Percentiles rank a stretch among this genome's conserved stretches.
phyloP scores from a whole-genome alignment of 2,329 filamentous ascomycete genomes.

The Colletotrichum higginsianum region DNA sequence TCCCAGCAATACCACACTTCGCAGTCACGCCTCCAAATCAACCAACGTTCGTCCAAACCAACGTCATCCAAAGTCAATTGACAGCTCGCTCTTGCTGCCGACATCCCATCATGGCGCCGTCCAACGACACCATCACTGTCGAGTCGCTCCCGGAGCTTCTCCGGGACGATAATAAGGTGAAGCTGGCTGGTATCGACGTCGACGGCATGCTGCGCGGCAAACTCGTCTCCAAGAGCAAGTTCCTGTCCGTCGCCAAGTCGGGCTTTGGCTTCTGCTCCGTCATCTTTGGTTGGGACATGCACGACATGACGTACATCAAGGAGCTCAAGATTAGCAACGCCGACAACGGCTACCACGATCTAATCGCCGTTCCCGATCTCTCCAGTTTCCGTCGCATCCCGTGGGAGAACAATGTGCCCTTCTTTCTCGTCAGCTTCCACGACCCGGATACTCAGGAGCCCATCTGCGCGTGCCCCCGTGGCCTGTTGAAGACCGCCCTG shows the following conservation, averaged over 20 bases:
- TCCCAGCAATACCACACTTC: conserved; percentile 7
- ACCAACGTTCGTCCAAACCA: conserved; percentile 33
- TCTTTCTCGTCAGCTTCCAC: conserved; percentile 87
- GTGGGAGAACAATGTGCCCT: conserved; percentile 89
- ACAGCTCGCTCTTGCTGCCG: conserved; percentile 7
- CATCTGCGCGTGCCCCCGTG: conserved; percentile 84
- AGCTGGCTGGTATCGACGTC: conserved; percentile 89
- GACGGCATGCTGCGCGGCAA: conserved; percentile 92
- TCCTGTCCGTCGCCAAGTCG: conserved; percentile 82
- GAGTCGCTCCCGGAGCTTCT: conserved; percentile 78
- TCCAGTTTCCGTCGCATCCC: conserved; percentile 85
- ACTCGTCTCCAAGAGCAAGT: conserved; percentile 93
- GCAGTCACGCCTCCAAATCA: conserved; percentile 9
- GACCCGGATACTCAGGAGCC: conserved; percentile 83
- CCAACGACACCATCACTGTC: conserved; percentile 64
- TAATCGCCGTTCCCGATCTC: conserved; percentile 87
- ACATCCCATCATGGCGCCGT: conserved; percentile 47
- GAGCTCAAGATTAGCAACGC: conserved; percentile 92
- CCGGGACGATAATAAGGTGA: conserved; percentile 82
- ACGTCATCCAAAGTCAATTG: conserved; percentile 39
- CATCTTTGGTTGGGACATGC: conserved; percentile 98
- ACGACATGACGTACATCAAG: conserved; percentile 89
- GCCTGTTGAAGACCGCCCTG: conserved; percentile 78
- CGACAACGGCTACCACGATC: conserved; percentile 89
- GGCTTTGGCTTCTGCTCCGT: conserved; percentile 97